Base-by-base conservation (phyloP, 768 basidiomycete genomes). In the Mycena vitilis region DNA sequence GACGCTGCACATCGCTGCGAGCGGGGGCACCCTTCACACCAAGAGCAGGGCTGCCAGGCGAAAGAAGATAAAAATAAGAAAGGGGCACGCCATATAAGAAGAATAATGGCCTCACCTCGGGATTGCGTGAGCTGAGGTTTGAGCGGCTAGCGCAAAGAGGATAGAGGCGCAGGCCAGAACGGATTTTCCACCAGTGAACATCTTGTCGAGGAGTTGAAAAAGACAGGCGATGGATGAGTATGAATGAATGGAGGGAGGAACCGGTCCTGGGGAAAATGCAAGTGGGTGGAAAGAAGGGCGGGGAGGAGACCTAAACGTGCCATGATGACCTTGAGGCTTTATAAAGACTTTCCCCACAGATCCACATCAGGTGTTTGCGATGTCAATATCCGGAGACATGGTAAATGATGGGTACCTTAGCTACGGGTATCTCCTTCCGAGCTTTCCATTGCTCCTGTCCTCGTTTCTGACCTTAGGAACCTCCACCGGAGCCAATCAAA, bases 1-100 rank as follows among this genome's bases (percentile, higher is more conserved):
- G 73, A n/a, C 66, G 67, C 64, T 74, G 73, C 18, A 71, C 70
- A 47, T 74, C 73, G 13, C 44, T 52, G 15, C 73, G 73, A 0
- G 47, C 66, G 20, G 68, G 66, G 4, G 67, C 36, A 3, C 73
- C 73, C 49, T 61, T 65, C 2, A 73, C 73, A 42, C 69, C 69
- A 55, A 71, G 70, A 11, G 66, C 70, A 1, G 62, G 63, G 63
- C 66, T 68, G 16, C 30, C 30, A 30, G 40, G 2, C 16, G 47
- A 15, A 20, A 45, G 9, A 42, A 42, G 60, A 60, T 5, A 59
- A 16, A 22, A 20, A 3, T 30, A 5, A 30, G 30, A 30, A 30
- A 30, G 30, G 30, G 30, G 30, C 7, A 5, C 18, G n/a, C 1
- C 11, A 11, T 36, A 23, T 18, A 13, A 36, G 11, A 23, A 49